These are phyloP conservation scores for Phytophthora citrophthora DNA, from an alignment of 352 stramenopile species.

Conservation along the genomic window DNA sequence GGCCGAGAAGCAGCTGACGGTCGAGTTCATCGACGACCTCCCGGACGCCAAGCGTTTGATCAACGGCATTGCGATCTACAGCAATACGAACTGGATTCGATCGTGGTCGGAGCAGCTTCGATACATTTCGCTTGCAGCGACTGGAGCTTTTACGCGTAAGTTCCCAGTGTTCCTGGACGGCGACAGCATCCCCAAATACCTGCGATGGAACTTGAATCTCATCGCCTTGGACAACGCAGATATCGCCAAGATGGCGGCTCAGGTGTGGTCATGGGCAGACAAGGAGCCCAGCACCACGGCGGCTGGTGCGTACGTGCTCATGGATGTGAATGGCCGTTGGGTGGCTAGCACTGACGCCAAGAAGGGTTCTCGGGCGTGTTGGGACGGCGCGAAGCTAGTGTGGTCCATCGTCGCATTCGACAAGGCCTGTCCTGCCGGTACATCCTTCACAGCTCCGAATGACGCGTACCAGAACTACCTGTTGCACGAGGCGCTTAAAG, in stretches of 20 bases:
- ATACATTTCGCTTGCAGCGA: slow-evolving; percentile 52
- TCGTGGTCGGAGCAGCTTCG: slow-evolving; percentile 57
- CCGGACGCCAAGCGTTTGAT: slow-evolving; percentile 45
- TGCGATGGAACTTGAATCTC: slow-evolving; percentile 69
- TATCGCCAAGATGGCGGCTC: slow-evolving; percentile 57
- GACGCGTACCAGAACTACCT: slow-evolving; percentile 68
- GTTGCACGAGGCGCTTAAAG: slow-evolving; percentile 39
- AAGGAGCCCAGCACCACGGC: slow-evolving; percentile 48
- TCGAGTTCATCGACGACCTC: slow-evolving; percentile 48
- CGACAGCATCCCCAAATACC: slow-evolving; percentile 52
- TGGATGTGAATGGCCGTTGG: slow-evolving; percentile 50
- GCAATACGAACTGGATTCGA: slow-evolving; percentile 50
- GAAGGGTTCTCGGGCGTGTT: slow-evolving; percentile 46
- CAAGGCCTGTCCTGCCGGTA: slow-evolving; percentile 35
- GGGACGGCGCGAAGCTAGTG: slow-evolving; percentile 34
- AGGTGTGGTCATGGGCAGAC: slow-evolving; percentile 64
- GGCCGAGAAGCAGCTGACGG: slow-evolving; percentile 37
- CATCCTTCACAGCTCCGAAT: slow-evolving; percentile 35
- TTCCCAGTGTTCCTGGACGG: slow-evolving; percentile 43
- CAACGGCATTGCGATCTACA: slow-evolving; percentile 58
- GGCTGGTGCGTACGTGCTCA: slow-evolving; percentile 34
- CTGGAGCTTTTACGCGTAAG: slow-evolving; percentile 27
- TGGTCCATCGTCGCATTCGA: slow-evolving; percentile 49
- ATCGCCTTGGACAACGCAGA: slow-evolving; percentile 55
- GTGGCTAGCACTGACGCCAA: slow-evolving; percentile 30